Base-by-base conservation (phyloP, 78 protist genomes). In the Dictyostelium purpureum region DNA sequence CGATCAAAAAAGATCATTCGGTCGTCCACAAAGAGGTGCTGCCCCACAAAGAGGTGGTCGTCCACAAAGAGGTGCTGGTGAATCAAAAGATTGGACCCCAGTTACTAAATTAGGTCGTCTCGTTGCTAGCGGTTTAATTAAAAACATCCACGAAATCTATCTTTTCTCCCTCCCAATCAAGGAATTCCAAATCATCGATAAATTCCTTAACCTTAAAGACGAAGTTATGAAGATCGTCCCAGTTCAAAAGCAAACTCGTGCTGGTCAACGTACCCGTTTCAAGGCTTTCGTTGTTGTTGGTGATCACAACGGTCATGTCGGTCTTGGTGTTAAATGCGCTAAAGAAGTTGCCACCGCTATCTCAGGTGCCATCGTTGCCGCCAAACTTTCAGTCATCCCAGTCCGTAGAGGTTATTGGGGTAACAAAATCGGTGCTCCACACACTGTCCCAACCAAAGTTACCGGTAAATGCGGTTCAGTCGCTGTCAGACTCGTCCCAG, bases 381-480 rank as follows among this genome's bases (percentile, higher is more conserved):
- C 99, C 94, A 99, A 99, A 98, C 88, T 98, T 40, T 38, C 94
- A 75, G 91, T 99, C 82, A 61, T 99, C 89, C 99, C 99, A 63
- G 98, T 99, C 80, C 98, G 99, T 76, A 94, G 98, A 14, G 99
- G 99, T 43, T 99, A 97, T 96, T 99, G 99, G 99, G 99, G 99
- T 51, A 88, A 45, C 97, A 98, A 95, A 95, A 66, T 99, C 95
- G 99, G 99, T 42, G 91, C 37, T 16, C 99, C 99, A 92, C 99
- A 99, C 99, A 99, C 99, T 61, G 98, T 99, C 76, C 99, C 99
- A 87, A 75, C 63, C 93, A 99, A 99, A 98, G 98, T 99, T 47
- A 97, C 99, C 31, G 99, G 99, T 70, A 98, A 98, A 97, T 97
- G 99, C 83, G 99, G 99, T 40, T 98, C 99, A 54, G 99, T 99